Evolutionary conservation across 176 grass and related monocot species (phyloP), one percentile per base, ranked within the genome.

Genomic region (Eleusine indica): DNA sequence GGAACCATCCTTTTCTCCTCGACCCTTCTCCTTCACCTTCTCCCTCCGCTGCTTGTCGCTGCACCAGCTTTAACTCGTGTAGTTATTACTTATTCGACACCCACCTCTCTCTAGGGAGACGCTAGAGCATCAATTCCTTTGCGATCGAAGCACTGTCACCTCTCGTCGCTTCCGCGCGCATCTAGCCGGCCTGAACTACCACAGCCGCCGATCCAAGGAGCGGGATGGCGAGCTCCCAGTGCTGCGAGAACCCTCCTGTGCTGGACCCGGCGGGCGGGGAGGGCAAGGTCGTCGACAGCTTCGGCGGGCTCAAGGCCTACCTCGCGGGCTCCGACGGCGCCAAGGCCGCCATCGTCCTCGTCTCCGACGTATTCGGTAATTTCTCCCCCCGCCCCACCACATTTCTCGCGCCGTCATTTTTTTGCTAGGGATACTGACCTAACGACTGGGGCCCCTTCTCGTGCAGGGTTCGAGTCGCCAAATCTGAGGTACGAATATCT

Each of bases 291-390:
- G 91, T 94, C 22, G 91, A 97, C 79, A 84, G 83, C 70, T 87
- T 94, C 68, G 91, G 89, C 32, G 87, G 91, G 32, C 66, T 94
- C 78, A 91, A 70, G 89, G 77, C 94, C 25, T 97, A 97, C 85
- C 32, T 89, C 44, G 43, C 82, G 71, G 89, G 91, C 39, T 78
- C 87, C 46, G 40, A 61, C 1, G 75, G 82, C 2, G 65, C 85
- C 40, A 94, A 91, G 72, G 66, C 74, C 37, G 89, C 85, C 65
- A 67, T 97, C 75, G n/a, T 97, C 60, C 94, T 97, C 76, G 21
- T 91, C 85, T 86, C 94, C 75, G 91, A 97, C 66, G n/a, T 94
- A 78, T 97, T 12, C 44, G 94, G 89, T 97, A 83, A 75, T 52
- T 63, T 0, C 13, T 48, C 18, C 32, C 16, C 18, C 29, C 12